These are phyloP conservation scores for Trichaptum fuscoviolaceum DNA, from an alignment of 768 basidiomycete genomes.

Conservation along the genomic window DNA sequence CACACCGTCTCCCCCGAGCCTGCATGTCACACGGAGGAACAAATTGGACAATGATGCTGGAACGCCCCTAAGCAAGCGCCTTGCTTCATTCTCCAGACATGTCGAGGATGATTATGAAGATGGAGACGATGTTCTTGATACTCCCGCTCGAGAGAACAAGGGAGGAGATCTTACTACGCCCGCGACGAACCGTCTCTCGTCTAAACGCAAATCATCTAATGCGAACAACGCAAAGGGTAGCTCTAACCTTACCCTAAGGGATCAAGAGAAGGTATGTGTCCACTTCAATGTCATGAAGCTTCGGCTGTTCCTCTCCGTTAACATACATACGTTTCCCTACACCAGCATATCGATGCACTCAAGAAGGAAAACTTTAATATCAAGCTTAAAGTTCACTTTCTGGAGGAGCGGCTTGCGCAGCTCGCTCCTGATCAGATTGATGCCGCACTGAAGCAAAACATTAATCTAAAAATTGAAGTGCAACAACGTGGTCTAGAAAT, in stretches of 20 bases:
- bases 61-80: slow-evolving; percentile 34
- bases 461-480: slow-evolving; percentile 88
- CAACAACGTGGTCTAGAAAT: slow-evolving; percentile 86
- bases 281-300: background rate
- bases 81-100: slow-evolving; percentile 26
- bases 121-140: slow-evolving; percentile 41
- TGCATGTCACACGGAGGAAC: slow-evolving; percentile 29
- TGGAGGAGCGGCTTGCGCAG: slow-evolving; percentile 87
- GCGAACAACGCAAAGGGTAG: slow-evolving; percentile 26
- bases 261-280: slow-evolving; percentile 85
- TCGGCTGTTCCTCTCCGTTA: background rate
- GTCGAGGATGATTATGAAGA: slow-evolving; percentile 6
- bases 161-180: slow-evolving; percentile 50
- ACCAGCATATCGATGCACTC: slow-evolving; percentile 86
- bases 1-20: slow-evolving; percentile 43
- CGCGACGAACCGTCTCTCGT: slow-evolving; percentile 27
- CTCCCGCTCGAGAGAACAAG: slow-evolving; percentile 43
- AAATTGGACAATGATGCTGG: slow-evolving; percentile 29
- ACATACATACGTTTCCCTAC: background rate
- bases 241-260: slow-evolving; percentile 73
- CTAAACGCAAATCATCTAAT: slow-evolving; percentile 14
- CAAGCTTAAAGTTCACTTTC: slow-evolving; percentile 92
- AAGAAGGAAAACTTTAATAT: slow-evolving; percentile 98
- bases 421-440: slow-evolving; percentile 92
- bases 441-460: slow-evolving; percentile 87